Evolutionary conservation across 345 rosid species (phyloP).

Genomic region (Rhizophora apiculata): DNA sequence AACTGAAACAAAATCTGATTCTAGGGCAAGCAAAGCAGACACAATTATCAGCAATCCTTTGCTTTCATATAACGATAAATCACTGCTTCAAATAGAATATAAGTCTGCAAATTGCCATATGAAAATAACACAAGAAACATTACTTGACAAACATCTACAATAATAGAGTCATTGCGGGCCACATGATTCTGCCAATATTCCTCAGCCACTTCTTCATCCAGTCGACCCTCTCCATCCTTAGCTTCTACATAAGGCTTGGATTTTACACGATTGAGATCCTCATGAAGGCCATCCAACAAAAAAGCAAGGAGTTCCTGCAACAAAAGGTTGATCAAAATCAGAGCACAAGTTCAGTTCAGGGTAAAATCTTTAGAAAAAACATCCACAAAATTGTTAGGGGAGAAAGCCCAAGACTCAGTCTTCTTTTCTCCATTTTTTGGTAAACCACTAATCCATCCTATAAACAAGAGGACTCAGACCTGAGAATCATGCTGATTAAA

Average conservation of each 20-base stretch:
- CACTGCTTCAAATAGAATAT: background rate
- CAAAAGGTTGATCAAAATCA: constrained; percentile 3
- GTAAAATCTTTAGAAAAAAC: constrained; percentile 17
- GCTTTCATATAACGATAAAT: background rate
- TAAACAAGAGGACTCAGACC: constrained; percentile 46
- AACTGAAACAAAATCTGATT: background rate
- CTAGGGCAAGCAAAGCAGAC: background rate
- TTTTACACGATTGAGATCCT: constrained; percentile 93
- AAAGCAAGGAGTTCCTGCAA: constrained; percentile 86
- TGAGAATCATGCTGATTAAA: constrained; percentile 99
- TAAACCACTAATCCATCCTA: background rate
- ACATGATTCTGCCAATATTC: constrained; percentile 88
- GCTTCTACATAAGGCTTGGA: constrained; percentile 86
- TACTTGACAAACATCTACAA: constrained; percentile 89
- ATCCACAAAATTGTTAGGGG: constrained; percentile 8
- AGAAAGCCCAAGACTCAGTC: constrained; percentile 19
- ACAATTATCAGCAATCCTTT: background rate
- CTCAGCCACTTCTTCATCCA: constrained; percentile 88
- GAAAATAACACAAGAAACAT: background rate
- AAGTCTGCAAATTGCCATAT: background rate
- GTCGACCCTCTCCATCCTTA: constrained; percentile 80
- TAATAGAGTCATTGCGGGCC: constrained; percentile 89
- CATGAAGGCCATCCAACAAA: constrained; percentile 96
- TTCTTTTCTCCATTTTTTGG: background rate
- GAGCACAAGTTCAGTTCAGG: constrained; percentile 23